These are phyloP conservation scores for Amaranthus cruentus DNA, from an alignment of 148 eudicot species.

Conservation along the genomic window DNA sequence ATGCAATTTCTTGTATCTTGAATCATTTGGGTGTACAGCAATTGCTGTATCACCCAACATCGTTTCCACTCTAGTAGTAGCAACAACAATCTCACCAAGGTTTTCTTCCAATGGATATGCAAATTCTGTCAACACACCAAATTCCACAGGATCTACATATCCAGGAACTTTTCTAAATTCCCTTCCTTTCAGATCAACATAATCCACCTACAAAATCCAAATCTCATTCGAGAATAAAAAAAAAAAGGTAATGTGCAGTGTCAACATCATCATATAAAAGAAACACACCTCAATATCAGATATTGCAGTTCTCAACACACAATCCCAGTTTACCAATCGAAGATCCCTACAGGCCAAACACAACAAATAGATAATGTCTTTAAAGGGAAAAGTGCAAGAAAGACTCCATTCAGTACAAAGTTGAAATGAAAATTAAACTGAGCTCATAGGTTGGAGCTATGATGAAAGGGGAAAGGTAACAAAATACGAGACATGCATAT, in stretches of 20 bases:
- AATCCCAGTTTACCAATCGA: slow-evolving; percentile 93
- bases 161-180: slow-evolving; percentile 78
- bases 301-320: slow-evolving; percentile 85
- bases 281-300: slow-evolving; percentile 80
- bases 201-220: slow-evolving; percentile 62
- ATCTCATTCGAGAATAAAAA: slow-evolving; percentile 8
- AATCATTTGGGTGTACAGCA: slow-evolving; percentile 86
- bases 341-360: slow-evolving; percentile 47
- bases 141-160: slow-evolving; percentile 63
- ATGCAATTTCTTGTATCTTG: slow-evolving; percentile 75
- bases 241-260: neutral
- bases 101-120: slow-evolving; percentile 84
- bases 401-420: neutral
- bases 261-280: neutral
- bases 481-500: no score
- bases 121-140: slow-evolving; percentile 86
- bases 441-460: no score
- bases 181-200: slow-evolving; percentile 71
- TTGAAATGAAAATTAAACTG: no score
- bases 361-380: neutral
- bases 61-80: slow-evolving; percentile 94
- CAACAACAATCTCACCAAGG: slow-evolving; percentile 83
- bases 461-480: no score
- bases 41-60: slow-evolving; percentile 98
- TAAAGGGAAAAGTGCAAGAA: neutral